Percentiles rank a stretch among this genome's conserved stretches.
phyloP scores from a whole-genome alignment of 176 grass and related monocot species.

The Aegilops umbellulata region DNA sequence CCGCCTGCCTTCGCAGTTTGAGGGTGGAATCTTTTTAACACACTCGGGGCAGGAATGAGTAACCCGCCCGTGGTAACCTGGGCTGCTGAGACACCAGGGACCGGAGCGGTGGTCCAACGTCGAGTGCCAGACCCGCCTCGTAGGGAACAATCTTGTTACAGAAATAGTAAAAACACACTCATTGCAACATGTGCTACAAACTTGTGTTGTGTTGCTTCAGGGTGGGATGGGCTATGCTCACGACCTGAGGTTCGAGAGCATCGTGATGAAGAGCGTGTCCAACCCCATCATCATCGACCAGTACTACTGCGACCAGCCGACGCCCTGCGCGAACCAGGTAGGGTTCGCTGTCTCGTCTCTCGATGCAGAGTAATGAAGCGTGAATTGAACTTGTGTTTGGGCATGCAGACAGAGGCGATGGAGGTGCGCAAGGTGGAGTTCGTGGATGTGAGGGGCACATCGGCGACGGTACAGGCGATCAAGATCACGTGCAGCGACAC shows the following conservation, averaged over 20 bases:
- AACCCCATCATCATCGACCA: conserved; percentile 85
- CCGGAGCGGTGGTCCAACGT: no score
- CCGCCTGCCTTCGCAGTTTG: no score
- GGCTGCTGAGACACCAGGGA: no score
- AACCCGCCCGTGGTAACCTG: no score
- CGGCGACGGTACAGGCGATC: conserved; percentile 52
- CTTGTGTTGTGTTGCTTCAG: conserved; percentile 28
- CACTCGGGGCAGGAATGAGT: no score
- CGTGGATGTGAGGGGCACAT: conserved; percentile 49
- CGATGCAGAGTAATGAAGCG: not conserved
- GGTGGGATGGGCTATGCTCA: conserved; percentile 64
- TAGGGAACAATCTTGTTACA: no score
- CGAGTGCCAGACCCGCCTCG: no score
- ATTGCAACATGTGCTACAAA: no score
- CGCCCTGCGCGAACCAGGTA: conserved; percentile 65
- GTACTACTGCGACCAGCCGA: conserved; percentile 66
- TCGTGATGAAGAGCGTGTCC: conserved; percentile 73
- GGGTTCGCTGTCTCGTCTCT: no score
- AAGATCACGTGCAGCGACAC: conserved; percentile 64
- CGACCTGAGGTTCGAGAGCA: conserved; percentile 56
- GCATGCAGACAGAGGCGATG: conserved; percentile 52
- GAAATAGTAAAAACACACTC: no score
- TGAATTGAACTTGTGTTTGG: not conserved
- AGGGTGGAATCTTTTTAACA: no score
- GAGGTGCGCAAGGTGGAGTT: conserved; percentile 54